Conservation (phyloP, 495 filamentous ascomycete species). For the Penicillium roqueforti region DNA sequence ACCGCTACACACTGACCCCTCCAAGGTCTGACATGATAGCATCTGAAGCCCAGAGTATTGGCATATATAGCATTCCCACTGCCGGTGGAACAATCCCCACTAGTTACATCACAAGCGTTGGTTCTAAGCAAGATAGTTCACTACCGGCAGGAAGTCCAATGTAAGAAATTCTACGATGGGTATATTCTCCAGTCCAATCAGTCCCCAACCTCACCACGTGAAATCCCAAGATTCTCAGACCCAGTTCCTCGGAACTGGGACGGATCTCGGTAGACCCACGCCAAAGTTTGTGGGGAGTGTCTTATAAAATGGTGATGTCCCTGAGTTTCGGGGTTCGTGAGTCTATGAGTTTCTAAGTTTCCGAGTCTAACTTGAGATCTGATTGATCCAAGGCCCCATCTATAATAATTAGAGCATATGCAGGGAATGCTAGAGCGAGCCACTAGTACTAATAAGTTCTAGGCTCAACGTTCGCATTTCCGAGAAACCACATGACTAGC, state of each 20-base stretch:
- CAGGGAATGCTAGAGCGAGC: not conserved
- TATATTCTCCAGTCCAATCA: not conserved
- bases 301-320: constrained; percentile 10
- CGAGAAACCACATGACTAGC: not conserved
- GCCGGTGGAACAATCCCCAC: not conserved
- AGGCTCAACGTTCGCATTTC: not conserved
- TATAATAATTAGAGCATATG: not conserved
- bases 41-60: not conserved
- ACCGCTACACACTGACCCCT: not conserved
- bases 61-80: not conserved
- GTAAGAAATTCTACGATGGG: not conserved
- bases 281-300: constrained; percentile 17
- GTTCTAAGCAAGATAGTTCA: not conserved
- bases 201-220: constrained; percentile 18
- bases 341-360: no score
- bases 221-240: constrained; percentile 3
- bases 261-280: constrained; percentile 31
- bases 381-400: no score
- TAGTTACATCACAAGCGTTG: not conserved
- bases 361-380: no score
- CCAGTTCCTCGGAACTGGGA: constrained; percentile 22
- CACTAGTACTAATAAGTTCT: not conserved
- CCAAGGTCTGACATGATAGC: not conserved
- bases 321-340: no score
- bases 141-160: not conserved